Percentiles rank a stretch among this genome's conserved stretches.
These are phyloP conservation scores for Phaeoacremonium minimum DNA, from an alignment of 2,329 filamentous ascomycete genomes.

Conservation along the genomic window DNA sequence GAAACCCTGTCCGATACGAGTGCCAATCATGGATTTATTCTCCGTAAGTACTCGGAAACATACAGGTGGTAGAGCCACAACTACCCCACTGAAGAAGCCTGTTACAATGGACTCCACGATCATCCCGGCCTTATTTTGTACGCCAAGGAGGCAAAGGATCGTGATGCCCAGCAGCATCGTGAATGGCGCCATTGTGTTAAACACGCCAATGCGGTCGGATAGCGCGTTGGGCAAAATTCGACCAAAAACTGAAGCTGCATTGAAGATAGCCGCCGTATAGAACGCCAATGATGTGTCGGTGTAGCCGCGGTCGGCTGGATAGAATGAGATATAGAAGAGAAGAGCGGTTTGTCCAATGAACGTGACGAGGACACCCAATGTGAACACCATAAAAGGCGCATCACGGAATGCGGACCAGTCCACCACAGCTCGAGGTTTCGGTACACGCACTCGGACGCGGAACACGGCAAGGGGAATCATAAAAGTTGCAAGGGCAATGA, in stretches of 20 bases:
- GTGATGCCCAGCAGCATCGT: slow-evolving; percentile 24
- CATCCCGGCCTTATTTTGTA: slow-evolving; percentile 23
- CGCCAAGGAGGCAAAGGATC: slow-evolving; percentile 28
- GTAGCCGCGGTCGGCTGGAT: slow-evolving; percentile 20
- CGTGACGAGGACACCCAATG: slow-evolving; percentile 23
- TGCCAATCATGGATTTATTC: slow-evolving; percentile 35
- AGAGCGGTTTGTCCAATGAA: slow-evolving; percentile 34
- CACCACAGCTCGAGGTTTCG: slow-evolving; percentile 26
- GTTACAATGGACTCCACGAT: slow-evolving; percentile 27
- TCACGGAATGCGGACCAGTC: slow-evolving; percentile 34
- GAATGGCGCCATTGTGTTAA: slow-evolving; percentile 26
- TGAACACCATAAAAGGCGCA: slow-evolving; percentile 27
- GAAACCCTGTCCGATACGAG: slow-evolving; percentile 33
- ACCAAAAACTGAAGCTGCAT: slow-evolving; percentile 33
- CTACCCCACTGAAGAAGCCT: slow-evolving; percentile 37
- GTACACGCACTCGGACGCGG: slow-evolving; percentile 26
- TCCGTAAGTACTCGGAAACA: slow-evolving; percentile 30
- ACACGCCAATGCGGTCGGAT: slow-evolving; percentile 28
- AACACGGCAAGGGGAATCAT: slow-evolving; percentile 18
- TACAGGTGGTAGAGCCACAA: slow-evolving; percentile 34
- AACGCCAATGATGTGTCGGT: slow-evolving; percentile 27
- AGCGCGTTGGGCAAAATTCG: slow-evolving; percentile 30
- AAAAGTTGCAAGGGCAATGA: slow-evolving; percentile 19
- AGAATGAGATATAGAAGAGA: slow-evolving; percentile 35
- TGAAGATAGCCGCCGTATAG: slow-evolving; percentile 35